Evolutionary conservation across 768 basidiomycete genomes (phyloP), one percentile per base, ranked within the genome.

Genomic region (Nidularia sp.): DNA sequence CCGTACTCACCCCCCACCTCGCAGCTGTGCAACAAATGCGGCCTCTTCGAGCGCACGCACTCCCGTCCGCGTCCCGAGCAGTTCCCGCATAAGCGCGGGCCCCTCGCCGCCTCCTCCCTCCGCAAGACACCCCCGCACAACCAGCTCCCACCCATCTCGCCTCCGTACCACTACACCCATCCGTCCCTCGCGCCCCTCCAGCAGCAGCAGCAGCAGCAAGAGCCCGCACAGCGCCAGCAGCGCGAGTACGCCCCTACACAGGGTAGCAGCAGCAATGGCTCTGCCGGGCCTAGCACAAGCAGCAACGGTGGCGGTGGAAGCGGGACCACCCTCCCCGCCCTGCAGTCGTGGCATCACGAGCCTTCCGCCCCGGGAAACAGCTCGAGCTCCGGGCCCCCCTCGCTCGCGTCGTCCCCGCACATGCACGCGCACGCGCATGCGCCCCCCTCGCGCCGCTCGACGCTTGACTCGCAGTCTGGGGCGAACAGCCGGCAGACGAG

Each of bases 21-120:
- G 36, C 42, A 80, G 77, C 69, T 81, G 25, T 81, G 79, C 65
- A 81, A 81, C 74, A 90, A 90, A 63, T 90, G 88, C 59, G 88
- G 88, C 12, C 68, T 90, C 3, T 90, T 90, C 56, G 88, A 90
- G 66, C 79, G 88, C 42, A 90, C 88, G 0, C 88, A 90, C 66
- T 87, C 86, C 10, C 79, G 86, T 12, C 84, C 88, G 7, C 74
- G 89, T 41, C 88, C 88, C 0, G 87, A 89, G 56, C 88, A 88
- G 59, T 90, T 90, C 65, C 88, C 88, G 4, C 88, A 88, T 70
- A 87, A 87, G 59, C 78, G 88, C 36, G 87, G 87, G 0, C 85
- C 87, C 0, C 70, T 88, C 34, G 80, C 85, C 7, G 63, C 73
- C 3, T 67, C 78, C 2, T 71, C 76, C 18, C 67, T 83, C 49